Evolutionary conservation across 140 eudicot species (phyloP).

Genomic region (Bidens hawaiensis): DNA sequence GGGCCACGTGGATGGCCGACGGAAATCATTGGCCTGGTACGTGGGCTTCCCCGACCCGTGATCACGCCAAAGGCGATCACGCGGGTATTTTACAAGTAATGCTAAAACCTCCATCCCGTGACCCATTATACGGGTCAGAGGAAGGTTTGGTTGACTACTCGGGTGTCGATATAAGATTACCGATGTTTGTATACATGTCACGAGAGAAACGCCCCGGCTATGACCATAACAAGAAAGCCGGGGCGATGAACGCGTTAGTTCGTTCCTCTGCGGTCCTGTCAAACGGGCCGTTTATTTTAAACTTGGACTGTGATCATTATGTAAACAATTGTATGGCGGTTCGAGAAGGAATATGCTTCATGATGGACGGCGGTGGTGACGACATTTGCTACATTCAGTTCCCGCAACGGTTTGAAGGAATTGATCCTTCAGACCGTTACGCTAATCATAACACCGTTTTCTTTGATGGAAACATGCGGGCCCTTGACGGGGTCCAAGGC

Average conservation of each 20-base stretch:
- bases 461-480: slow-evolving; percentile 64
- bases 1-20: slow-evolving; percentile 72
- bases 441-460: slow-evolving; percentile 58
- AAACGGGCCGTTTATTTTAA: slow-evolving; percentile 62
- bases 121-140: slow-evolving; percentile 29
- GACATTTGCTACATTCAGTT: slow-evolving; percentile 53
- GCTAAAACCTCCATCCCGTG: slow-evolving; percentile 51
- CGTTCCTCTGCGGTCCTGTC: slow-evolving; percentile 55
- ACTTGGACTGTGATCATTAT: slow-evolving; percentile 58
- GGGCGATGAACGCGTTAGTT: slow-evolving; percentile 63
- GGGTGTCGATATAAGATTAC: slow-evolving; percentile 50
- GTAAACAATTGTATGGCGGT: slow-evolving; percentile 41
- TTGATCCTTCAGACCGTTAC: slow-evolving; percentile 61
- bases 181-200: slow-evolving; percentile 57
- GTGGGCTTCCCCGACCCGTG: slow-evolving; percentile 37
- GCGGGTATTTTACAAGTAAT: slow-evolving; percentile 60
- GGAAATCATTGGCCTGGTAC: slow-evolving; percentile 71
- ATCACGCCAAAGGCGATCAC: slow-evolving; percentile 56
- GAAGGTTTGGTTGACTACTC: slow-evolving; percentile 40
- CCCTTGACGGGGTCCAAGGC: slow-evolving; percentile 63
- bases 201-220: slow-evolving; percentile 57
- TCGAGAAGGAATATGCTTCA: slow-evolving; percentile 64
- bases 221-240: slow-evolving; percentile 69
- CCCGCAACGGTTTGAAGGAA: slow-evolving; percentile 64
- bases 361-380: slow-evolving; percentile 72